Base-by-base conservation (phyloP, 768 basidiomycete species). In the Nevesoporus exiguus region DNA sequence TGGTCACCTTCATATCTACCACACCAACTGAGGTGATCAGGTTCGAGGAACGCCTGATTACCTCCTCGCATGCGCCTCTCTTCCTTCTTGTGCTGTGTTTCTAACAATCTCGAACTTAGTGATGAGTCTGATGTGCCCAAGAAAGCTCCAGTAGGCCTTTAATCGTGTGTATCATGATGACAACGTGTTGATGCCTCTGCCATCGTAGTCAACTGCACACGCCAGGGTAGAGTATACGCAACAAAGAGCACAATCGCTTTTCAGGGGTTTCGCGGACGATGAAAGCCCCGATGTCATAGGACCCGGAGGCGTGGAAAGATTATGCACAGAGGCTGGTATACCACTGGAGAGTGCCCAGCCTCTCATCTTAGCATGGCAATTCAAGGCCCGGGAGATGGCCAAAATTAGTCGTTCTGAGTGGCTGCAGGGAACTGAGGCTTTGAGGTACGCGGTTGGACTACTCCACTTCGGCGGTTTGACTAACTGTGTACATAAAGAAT, bases 321-420 rank as follows among this genome's bases (percentile, higher is more conserved):
- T 94, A 27, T 93, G 87, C 70, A 76, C 59, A 24, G 87, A 91
- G 57, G 81, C 84, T 13, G 73, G 80, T n/a, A 79, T 92, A 43
- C 75, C 87, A 0, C 72, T 93, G 68, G 90, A 92, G 19, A 87
- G 89, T 29, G 75, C 85, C 7, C 70, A 82, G 57, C 86, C 89
- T 19, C 74, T 93, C 49, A 75, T 92, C 17, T 73, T 92, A 14
- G 81, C 88, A 22, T 93, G 90, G 90, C 85, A 87, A 61, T 68
- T 88, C 52, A 74, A 79, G 43, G 79, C 86, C 10, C 74, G 77
- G 54, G 88, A 90, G 63, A 85, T 93, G 84, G 87, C 77, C 29
- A 88, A 83, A 61, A 74, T 93, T 44, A 78, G 79, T 41, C 80
- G 76, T 68, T 76, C 80, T 8, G 88, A 89, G 62, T 93, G 90